Conservation (phyloP, 768 basidiomycete genomes). For the Leccinum uliginosum region DNA sequence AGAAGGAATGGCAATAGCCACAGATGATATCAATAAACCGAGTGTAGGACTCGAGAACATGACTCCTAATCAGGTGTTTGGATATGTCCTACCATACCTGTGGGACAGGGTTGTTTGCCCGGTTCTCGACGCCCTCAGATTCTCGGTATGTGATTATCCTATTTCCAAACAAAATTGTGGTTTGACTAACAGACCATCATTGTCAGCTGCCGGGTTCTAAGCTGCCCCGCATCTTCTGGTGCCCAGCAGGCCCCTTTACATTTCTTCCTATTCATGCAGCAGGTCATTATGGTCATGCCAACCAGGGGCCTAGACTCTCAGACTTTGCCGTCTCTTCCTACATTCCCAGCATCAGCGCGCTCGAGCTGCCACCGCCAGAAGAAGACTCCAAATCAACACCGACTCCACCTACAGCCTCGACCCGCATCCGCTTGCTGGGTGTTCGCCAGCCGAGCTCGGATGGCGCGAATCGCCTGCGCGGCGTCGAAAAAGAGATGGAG, state of each 20-base stretch:
- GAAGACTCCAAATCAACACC: neutral
- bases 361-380: neutral
- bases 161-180: neutral
- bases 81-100: neutral
- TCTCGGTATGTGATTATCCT: neutral
- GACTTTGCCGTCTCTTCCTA: constrained; percentile 12
- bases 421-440: constrained; percentile 2
- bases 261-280: neutral
- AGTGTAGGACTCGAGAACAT: neutral
- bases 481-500: constrained; percentile 14
- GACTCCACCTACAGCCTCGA: neutral
- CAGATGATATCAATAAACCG: too few relatives aligned
- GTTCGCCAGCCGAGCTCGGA: constrained; percentile 13
- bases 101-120: neutral
- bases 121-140: neutral
- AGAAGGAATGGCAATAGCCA: too few relatives aligned
- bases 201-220: neutral
- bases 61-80: neutral
- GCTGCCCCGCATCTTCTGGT: neutral
- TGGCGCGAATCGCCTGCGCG: neutral
- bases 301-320: neutral
- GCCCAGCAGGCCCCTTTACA: neutral
- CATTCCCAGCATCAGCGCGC: constrained; percentile 8
- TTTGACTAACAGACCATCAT: neutral
- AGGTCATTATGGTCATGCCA: neutral